Evolutionary conservation across 768 basidiomycete genomes (phyloP), one percentile per base, ranked within the genome.

Genomic region (Pisolithus albus): DNA sequence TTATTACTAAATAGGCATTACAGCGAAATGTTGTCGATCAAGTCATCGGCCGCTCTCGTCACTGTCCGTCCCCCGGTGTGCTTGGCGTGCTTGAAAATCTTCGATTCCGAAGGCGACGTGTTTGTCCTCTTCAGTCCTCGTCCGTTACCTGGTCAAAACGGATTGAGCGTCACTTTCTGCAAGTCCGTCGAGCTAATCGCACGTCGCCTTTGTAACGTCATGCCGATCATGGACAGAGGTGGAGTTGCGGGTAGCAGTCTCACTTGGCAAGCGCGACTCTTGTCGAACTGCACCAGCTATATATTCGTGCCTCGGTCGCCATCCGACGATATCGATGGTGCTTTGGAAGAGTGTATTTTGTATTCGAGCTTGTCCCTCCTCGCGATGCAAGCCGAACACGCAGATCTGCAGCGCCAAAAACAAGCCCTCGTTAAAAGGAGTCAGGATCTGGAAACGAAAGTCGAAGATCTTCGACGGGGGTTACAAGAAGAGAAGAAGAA

Each of bases 11-110:
- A 23, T 32, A 42, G 30, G 18, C 8, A 51, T 45, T 41, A 34
- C 56, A 74, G 64, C 46, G 57, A 59, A 28, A 47, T 57, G 53
- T 62, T 50, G 16, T 48, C 46, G 16, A 41, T 30, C 13, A 52
- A 21, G 23, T 61, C 48, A 42, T 62, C 51, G 60, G 70, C 40
- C 58, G 72, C 28, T 69, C 71, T 48, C 24, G 64, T 84, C 38
- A 73, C 86, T 53, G 81, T 82, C 4, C 79, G 80, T 13, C 76
- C 77, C 40, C 83, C 83, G 0, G 77, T 84, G 56, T 81, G 83
- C 36, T 51, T 85, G 38, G 63, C 73, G 16, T 78, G 80, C 56
- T 52, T 84, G 50, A 70, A 66, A 39, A 45, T 73, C 28, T 53
- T 46, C 8, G 59, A 56, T 4, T 49, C 56, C 7, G 34, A 46